Evolutionary conservation across 768 basidiomycete genomes (phyloP).

Genomic region (Russula compacta): DNA sequence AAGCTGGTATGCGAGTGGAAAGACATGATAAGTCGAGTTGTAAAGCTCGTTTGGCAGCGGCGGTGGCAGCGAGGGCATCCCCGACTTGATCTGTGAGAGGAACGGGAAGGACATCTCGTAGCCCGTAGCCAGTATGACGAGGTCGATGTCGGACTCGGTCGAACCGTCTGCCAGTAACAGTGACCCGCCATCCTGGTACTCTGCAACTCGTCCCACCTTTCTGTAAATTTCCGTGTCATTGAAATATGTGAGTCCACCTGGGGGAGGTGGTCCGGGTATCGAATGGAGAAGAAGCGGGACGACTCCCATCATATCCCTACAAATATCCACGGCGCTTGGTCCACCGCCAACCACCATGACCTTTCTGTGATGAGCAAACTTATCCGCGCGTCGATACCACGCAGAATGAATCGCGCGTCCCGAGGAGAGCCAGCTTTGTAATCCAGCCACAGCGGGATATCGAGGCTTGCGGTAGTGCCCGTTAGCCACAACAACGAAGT

Average conservation of each 20-base stretch:
- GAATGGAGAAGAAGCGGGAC: constrained; percentile 49
- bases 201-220: constrained; percentile 32
- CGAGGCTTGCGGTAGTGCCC: constrained; percentile 65
- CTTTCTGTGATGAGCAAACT: constrained; percentile 26
- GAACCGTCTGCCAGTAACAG: constrained; percentile 55
- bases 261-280: constrained; percentile 30
- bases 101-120: constrained; percentile 62
- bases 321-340: constrained; percentile 64
- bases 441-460: constrained; percentile 50
- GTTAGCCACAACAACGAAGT: constrained; percentile 65
- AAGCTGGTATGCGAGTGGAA: constrained; percentile 61
- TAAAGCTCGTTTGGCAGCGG: constrained; percentile 42
- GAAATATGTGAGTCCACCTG: constrained; percentile 22
- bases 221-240: constrained; percentile 14
- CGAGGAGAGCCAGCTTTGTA: constrained; percentile 45
- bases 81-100: constrained; percentile 33
- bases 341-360: constrained; percentile 41
- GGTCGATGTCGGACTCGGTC: constrained; percentile 44
- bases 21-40: constrained; percentile 60
- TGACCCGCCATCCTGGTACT: constrained; percentile 35
- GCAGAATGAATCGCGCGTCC: constrained; percentile 55
- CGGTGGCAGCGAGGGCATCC: constrained; percentile 37
- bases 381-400: constrained; percentile 50
- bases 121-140: constrained; percentile 70
- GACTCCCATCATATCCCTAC: constrained; percentile 42